Conservation (phyloP, 129 eudicot species). For the Flaveria linearis region DNA sequence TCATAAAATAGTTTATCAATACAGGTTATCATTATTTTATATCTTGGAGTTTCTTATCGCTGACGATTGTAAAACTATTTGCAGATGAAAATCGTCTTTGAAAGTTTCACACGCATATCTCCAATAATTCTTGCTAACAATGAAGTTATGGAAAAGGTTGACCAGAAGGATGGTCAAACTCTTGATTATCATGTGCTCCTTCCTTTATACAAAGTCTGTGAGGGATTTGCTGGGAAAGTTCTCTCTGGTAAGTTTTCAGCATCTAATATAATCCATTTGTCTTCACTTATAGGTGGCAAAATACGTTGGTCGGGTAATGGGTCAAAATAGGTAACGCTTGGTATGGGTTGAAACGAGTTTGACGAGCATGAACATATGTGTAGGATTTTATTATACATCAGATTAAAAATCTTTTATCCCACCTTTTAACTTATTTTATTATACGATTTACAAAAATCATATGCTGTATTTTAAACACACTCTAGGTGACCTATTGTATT, state of each 20-base stretch:
- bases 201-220: conserved; percentile 79
- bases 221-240: conserved; percentile 78
- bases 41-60: background rate
- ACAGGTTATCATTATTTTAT: no score
- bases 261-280: background rate
- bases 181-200: conserved; percentile 61
- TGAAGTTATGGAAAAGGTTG: conserved; percentile 15
- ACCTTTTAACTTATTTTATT: background rate
- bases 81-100: conserved; percentile 76
- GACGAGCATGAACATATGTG: background rate
- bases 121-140: conserved; percentile 42
- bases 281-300: background rate
- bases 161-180: conserved; percentile 42
- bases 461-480: background rate
- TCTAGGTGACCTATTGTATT: no score
- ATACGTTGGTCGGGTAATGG: background rate
- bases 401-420: background rate
- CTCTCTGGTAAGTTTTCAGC: conserved; percentile 54
- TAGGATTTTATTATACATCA: no score
- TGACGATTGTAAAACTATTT: conserved; percentile 7
- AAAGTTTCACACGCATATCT: conserved; percentile 45
- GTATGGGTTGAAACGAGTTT: background rate
- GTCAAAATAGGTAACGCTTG: background rate
- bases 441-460: background rate
- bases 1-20: no score